These are phyloP conservation scores for Scheffersomyces segobiensis DNA, from an alignment of 1,139 yeast genomes.

Conservation along the genomic window DNA sequence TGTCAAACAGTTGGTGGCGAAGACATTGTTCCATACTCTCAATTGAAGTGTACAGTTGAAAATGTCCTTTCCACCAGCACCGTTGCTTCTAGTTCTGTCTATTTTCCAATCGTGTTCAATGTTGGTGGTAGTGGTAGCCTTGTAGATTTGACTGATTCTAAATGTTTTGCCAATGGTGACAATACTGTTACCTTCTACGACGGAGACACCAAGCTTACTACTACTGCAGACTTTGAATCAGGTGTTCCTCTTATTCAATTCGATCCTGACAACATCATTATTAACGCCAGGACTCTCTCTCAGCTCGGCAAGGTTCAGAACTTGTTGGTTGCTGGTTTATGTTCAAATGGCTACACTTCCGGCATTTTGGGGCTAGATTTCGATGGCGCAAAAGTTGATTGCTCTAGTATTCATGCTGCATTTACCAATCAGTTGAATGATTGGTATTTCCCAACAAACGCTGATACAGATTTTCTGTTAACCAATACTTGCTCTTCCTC, in stretches of 20 bases:
- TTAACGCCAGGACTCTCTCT: conserved; percentile 11
- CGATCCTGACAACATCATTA: conserved; percentile 1
- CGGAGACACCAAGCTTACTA: conserved; percentile 19
- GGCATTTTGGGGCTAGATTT: conserved; percentile 24
- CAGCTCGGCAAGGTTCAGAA: conserved; percentile 14
- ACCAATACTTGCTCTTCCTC: conserved; percentile 16
- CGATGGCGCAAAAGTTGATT: conserved; percentile 16
- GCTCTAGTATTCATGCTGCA: conserved; percentile 19
- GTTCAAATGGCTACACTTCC: conserved; percentile 21
- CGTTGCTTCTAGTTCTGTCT: conserved; percentile 18
- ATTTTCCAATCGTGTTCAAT: conserved; percentile 26
- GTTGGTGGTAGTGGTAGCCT: conserved; percentile 20
- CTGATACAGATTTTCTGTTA: conserved; percentile 5
- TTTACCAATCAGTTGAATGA: conserved; percentile 22
- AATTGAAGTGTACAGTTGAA: conserved; percentile 7
- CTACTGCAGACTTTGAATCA: conserved; percentile 12
- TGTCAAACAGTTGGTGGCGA: conserved; percentile 9
- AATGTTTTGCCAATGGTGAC: conserved; percentile 18
- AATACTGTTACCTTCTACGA: conserved; percentile 26
- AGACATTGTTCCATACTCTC: conserved; percentile 3
- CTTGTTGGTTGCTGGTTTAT: conserved; percentile 16
- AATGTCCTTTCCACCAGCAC: background rate
- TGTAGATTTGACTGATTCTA: conserved; percentile 20
- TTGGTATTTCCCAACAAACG: conserved; percentile 20
- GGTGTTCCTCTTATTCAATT: conserved; percentile 2